Conservation (phyloP, 1,139 yeast species). For the Taphrina confusa region DNA sequence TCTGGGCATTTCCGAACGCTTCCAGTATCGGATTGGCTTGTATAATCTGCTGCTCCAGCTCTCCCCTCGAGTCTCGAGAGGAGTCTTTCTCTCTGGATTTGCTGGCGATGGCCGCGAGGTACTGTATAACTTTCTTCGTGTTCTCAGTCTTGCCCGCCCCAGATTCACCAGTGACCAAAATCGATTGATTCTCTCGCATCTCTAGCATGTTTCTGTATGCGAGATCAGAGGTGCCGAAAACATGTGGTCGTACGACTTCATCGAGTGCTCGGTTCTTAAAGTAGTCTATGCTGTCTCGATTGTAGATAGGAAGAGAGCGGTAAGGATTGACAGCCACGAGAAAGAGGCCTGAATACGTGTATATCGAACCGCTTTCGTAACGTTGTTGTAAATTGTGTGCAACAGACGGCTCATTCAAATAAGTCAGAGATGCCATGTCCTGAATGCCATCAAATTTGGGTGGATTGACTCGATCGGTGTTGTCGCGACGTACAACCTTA, state of each 20-base stretch:
- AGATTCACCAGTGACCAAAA: slow-evolving; percentile 94
- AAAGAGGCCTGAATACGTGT: slow-evolving; percentile 80
- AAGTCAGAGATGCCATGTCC: slow-evolving; percentile 95
- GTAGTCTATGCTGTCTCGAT: slow-evolving; percentile 56
- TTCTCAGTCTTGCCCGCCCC: slow-evolving; percentile 99
- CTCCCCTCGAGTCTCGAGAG: slow-evolving; percentile 25
- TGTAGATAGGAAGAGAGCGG: slow-evolving; percentile 72
- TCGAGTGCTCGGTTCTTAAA: slow-evolving; percentile 54
- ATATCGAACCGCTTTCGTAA: slow-evolving; percentile 75
- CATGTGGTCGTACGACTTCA: slow-evolving; percentile 71
- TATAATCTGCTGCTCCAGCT: slow-evolving; percentile 77
- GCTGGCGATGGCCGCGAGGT: slow-evolving; percentile 73
- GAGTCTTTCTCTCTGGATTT: slow-evolving; percentile 32
- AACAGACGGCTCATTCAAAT: slow-evolving; percentile 91
- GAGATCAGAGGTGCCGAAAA: slow-evolving; percentile 85
- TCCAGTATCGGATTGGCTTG: slow-evolving; percentile 96
- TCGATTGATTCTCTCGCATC: slow-evolving; percentile 77
- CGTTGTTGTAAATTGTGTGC: slow-evolving; percentile 76
- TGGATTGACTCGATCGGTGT: slow-evolving; percentile 72
- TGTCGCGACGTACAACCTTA: slow-evolving; percentile 51
- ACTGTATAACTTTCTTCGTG: slow-evolving; percentile 93
- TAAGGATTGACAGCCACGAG: slow-evolving; percentile 96
- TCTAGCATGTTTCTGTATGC: slow-evolving; percentile 76
- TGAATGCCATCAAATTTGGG: slow-evolving; percentile 86
- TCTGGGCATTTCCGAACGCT: slow-evolving; percentile 96